Conservation (phyloP, 192 early-diverging fungal genomes). For the Anaeromyces robustus region DNA sequence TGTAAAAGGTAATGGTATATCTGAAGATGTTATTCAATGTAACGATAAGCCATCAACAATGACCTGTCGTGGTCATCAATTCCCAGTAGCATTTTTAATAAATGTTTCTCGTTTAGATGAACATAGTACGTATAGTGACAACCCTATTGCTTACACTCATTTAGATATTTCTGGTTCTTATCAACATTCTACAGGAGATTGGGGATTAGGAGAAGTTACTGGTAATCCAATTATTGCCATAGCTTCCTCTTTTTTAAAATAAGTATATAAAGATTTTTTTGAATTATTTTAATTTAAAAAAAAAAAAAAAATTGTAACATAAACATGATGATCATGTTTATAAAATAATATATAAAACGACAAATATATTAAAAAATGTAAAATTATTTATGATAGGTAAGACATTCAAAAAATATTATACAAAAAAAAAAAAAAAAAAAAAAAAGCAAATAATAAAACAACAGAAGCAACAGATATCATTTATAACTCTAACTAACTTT, state of each 20-base stretch:
- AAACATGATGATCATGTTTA: too few relatives aligned
- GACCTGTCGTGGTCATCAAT: constrained; percentile 72
- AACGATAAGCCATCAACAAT: constrained; percentile 52
- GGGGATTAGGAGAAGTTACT: constrained; percentile 51
- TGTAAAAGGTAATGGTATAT: constrained; percentile 31
- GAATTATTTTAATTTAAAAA: too few relatives aligned
- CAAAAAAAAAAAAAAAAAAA: too few relatives aligned
- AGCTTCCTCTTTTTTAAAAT: constrained; percentile 48
- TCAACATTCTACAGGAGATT: constrained; percentile 41
- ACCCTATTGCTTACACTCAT: constrained; percentile 66
- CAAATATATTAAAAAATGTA: too few relatives aligned
- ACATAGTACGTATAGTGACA: constrained; percentile 43
- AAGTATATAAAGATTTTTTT: too few relatives aligned
- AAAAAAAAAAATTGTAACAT: too few relatives aligned
- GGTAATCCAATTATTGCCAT: constrained; percentile 65
- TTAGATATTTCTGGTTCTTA: constrained; percentile 70
- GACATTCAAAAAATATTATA: too few relatives aligned
- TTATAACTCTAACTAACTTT: too few relatives aligned
- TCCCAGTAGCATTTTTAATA: constrained; percentile 68
- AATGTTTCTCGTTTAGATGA: constrained; percentile 59
- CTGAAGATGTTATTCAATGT: constrained; percentile 72
- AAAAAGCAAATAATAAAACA: too few relatives aligned
- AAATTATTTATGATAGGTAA: too few relatives aligned
- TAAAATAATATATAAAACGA: too few relatives aligned
- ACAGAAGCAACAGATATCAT: too few relatives aligned